Percentiles rank a stretch among this genome's conserved stretches.
These are phyloP conservation scores for Albugo laibachii DNA, from an alignment of 352 stramenopile genomes.

Conservation along the genomic window DNA sequence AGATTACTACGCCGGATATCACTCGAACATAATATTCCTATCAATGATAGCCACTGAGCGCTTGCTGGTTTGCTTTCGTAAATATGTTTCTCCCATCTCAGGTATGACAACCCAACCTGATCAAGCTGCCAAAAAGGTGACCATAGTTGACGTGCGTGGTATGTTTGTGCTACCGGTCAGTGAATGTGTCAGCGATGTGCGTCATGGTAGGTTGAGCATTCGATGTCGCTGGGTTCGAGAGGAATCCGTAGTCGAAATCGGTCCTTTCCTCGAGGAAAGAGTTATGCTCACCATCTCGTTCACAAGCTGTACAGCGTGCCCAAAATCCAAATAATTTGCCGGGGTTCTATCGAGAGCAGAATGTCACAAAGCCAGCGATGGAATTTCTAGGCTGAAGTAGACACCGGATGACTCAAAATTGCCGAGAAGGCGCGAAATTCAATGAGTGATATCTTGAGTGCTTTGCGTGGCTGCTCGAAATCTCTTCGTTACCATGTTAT, in stretches of 20 bases:
- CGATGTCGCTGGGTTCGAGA: conserved; percentile 13
- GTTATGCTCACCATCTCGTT: conserved; percentile 16
- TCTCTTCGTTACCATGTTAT: conserved; percentile 13
- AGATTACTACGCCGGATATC: conserved; percentile 22
- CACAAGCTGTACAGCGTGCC: conserved; percentile 7
- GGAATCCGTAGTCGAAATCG: conserved; percentile 13
- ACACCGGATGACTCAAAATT: conserved; percentile 26
- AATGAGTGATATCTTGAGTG: conserved; percentile 14
- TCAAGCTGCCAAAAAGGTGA: conserved; percentile 12
- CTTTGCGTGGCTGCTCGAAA: conserved; percentile 20
- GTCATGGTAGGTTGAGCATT: conserved; percentile 21
- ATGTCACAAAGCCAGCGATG: conserved; percentile 4
- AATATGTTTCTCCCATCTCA: conserved; percentile 10
- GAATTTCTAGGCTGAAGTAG: conserved; percentile 20
- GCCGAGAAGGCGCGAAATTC: conserved; percentile 22
- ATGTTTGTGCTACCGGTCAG: conserved; percentile 8
- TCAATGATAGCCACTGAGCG: conserved; percentile 21
- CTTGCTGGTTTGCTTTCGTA: conserved; percentile 1
- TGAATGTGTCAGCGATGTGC: conserved; percentile 18
- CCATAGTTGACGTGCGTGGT: conserved; percentile 10
- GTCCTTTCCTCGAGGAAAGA: conserved; percentile 16
- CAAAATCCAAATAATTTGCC: conserved; percentile 5
- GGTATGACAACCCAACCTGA: conserved; percentile 14
- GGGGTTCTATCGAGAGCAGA: conserved; percentile 15
- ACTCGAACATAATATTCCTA: conserved; percentile 25